Percentiles rank a stretch among this genome's conserved stretches.
Evolutionary conservation across 352 stramenopile species (phyloP).

Genomic region (Pythium insidiosum): DNA sequence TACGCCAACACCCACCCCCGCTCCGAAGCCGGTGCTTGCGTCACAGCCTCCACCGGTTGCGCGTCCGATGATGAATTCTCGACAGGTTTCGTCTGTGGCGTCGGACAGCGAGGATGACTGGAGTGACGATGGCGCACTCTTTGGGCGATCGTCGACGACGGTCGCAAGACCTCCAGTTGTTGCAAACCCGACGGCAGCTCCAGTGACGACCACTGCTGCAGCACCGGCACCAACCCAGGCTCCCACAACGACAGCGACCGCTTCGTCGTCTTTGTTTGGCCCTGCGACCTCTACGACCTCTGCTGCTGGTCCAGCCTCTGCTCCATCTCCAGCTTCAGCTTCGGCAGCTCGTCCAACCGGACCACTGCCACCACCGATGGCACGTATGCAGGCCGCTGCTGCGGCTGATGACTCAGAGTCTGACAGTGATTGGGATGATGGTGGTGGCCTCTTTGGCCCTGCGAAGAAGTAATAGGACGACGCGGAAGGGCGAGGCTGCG

Average conservation of each 20-base stretch:
- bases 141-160: constrained; percentile 29
- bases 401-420: constrained; percentile 33
- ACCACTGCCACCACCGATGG: constrained; percentile 45
- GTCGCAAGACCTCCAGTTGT: no score
- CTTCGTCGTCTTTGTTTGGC: constrained; percentile 19
- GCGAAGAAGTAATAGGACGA: constrained; percentile 13
- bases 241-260: not conserved
- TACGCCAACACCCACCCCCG: constrained; percentile 3
- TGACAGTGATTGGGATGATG: constrained; percentile 49
- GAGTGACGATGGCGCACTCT: constrained; percentile 49
- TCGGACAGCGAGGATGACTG: constrained; percentile 51
- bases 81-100: constrained; percentile 29
- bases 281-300: constrained; percentile 9
- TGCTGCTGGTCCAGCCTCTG: constrained; percentile 1
- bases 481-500: no score
- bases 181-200: constrained; percentile 5
- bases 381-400: constrained; percentile 31
- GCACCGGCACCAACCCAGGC: constrained; percentile 6
- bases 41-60: constrained; percentile 14
- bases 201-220: not conserved
- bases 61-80: constrained; percentile 26
- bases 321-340: constrained; percentile 8
- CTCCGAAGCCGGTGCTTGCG: constrained; percentile 1
- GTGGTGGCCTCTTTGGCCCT: constrained; percentile 54
- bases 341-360: no score